Conservation (phyloP, 805 yeast species). For the Spathaspora girioi region DNA sequence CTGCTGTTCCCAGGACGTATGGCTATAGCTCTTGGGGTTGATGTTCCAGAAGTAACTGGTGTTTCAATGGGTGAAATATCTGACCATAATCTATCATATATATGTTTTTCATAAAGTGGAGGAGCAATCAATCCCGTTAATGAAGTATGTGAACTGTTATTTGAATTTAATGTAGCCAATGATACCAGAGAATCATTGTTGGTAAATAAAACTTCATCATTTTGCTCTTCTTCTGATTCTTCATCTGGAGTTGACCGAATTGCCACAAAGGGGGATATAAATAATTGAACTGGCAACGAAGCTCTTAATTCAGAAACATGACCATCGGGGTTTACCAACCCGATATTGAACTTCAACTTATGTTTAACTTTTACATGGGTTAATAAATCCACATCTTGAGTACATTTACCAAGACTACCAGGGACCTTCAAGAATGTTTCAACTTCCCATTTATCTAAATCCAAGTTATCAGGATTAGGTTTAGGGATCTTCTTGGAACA, state of each 20-base stretch:
- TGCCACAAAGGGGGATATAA: conserved; percentile 78
- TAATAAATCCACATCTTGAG: conserved; percentile 82
- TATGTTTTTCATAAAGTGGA: conserved; percentile 77
- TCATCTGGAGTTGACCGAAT: conserved; percentile 44
- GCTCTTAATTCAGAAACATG: conserved; percentile 91
- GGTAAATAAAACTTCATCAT: conserved; percentile 29
- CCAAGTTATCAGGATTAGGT: conserved; percentile 37
- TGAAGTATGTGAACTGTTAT: conserved; percentile 26
- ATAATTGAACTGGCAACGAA: conserved; percentile 74
- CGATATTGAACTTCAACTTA: conserved; percentile 77
- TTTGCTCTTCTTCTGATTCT: conserved; percentile 12
- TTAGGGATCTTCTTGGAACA: conserved; percentile 43
- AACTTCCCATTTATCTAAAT: conserved; percentile 69
- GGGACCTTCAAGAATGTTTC: conserved; percentile 63
- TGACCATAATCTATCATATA: conserved; percentile 76
- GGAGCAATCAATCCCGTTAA: conserved; percentile 64
- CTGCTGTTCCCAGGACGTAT: neutral
- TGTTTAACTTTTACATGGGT: conserved; percentile 79
- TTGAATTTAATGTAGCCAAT: conserved; percentile 21
- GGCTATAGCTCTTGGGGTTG: conserved; percentile 26
- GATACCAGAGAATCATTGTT: conserved; percentile 20
- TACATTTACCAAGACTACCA: conserved; percentile 64
- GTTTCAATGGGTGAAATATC: conserved; percentile 54
- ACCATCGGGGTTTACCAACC: conserved; percentile 82
- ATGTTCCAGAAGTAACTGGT: conserved; percentile 40